A percentile compares a stretch with the other conserved stretches of the same genome.
phyloP scores from a whole-genome alignment of 177 flowering plant genomes.

The Tripterygium wilfordii region DNA sequence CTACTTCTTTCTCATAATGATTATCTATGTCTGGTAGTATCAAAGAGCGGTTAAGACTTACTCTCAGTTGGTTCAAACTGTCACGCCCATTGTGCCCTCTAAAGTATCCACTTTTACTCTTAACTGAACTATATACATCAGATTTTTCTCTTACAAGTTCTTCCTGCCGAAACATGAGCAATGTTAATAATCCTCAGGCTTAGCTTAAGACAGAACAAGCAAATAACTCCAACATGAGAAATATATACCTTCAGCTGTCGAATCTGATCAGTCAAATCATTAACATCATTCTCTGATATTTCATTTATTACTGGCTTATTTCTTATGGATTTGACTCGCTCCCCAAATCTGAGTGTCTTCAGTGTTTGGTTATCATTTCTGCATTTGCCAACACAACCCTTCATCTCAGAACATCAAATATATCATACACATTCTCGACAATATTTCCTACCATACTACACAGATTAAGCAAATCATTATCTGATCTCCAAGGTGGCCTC shows the following conservation, averaged over 20 bases:
- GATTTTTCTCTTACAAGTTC: constrained; percentile 85
- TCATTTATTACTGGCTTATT: constrained; percentile 90
- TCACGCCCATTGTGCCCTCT: constrained; percentile 53
- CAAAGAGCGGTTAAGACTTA: constrained; percentile 77
- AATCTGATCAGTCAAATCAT: constrained; percentile 88
- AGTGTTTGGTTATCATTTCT: constrained; percentile 64
- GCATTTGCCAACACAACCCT: constrained; percentile 27
- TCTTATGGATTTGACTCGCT: constrained; percentile 44
- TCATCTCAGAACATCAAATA: not conserved
- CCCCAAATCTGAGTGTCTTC: constrained; percentile 88
- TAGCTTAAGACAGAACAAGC: too few species aligned
- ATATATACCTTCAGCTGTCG: constrained; percentile 79
- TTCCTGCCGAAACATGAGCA: constrained; percentile 49
- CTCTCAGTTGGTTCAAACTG: constrained; percentile 71
- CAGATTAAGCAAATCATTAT: too few species aligned
- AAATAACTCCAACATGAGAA: constrained; percentile 8
- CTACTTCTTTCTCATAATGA: constrained; percentile 45
- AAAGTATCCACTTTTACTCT: constrained; percentile 34
- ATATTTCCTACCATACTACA: too few species aligned
- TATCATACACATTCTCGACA: too few species aligned
- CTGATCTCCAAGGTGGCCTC: too few species aligned
- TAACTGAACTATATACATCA: constrained; percentile 21
- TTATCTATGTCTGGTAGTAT: constrained; percentile 47
- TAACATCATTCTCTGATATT: constrained; percentile 88
- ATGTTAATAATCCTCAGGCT: too few species aligned